These are phyloP conservation scores for Trypanosomatidae sp. DNA, from an alignment of 208 protist genomes.

Conservation along the genomic window DNA sequence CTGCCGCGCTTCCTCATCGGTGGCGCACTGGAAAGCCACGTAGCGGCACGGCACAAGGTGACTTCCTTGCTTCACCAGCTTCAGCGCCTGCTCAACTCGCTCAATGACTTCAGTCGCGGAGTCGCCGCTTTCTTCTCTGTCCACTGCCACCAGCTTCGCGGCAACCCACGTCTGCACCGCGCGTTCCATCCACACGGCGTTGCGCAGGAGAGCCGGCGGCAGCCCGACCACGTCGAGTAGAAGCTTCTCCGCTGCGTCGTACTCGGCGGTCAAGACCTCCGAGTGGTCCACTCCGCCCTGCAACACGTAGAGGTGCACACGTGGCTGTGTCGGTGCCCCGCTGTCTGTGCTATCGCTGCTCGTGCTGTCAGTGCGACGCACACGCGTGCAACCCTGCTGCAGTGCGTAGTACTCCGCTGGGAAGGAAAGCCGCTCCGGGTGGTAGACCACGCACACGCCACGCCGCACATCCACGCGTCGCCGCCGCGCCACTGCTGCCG, in stretches of 20 bases:
- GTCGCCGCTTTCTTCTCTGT: neutral
- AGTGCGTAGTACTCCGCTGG: constrained; percentile 29
- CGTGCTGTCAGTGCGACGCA: constrained; percentile 1
- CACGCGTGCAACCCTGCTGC: constrained; percentile 15
- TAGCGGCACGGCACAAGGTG: constrained; percentile 24
- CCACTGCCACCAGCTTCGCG: neutral
- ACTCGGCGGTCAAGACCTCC: constrained; percentile 1
- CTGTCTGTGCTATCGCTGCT: neutral
- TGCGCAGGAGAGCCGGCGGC: constrained; percentile 12
- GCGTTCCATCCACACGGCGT: constrained; percentile 23
- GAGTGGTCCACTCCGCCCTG: constrained; percentile 22
- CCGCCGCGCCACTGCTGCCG: too few species aligned
- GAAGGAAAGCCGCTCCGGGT: constrained; percentile 13
- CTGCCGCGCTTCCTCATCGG: constrained; percentile 2
- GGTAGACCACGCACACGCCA: constrained; percentile 29
- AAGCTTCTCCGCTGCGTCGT: constrained; percentile 5
- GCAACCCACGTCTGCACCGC: constrained; percentile 19
- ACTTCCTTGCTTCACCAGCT: neutral
- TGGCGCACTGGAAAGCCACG: constrained; percentile 20
- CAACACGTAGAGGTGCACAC: constrained; percentile 25
- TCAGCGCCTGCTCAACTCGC: constrained; percentile 9
- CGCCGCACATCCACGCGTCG: constrained; percentile 7
- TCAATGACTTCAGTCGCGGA: too few species aligned
- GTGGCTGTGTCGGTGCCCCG: too few species aligned
- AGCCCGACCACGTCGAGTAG: constrained; percentile 10